Evolutionary conservation across 208 protist species (phyloP), one percentile per base, ranked within the genome.

Genomic region (Trypanosomatidae sp.): DNA sequence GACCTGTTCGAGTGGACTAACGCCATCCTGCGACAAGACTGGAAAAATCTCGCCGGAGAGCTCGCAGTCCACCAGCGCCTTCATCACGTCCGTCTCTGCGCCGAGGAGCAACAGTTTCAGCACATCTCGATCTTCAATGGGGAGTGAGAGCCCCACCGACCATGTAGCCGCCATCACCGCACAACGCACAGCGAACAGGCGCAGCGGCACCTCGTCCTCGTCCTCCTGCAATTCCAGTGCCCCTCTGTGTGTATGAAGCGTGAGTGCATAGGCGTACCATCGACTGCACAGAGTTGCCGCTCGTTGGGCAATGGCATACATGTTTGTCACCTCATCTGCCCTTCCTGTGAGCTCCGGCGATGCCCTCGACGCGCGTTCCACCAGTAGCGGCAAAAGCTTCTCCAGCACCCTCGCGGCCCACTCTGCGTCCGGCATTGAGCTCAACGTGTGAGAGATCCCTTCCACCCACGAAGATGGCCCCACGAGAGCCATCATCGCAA

Each of bases 131-230:
- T 89, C 81, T 15, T 50, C 69, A 33, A 55, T 44, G 1, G 66
- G 60, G 28, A 75, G 52, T 56, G 76, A 67, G 25, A 87, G 60
- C 50, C 86, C 82, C 55, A 90, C 67, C 43, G 81, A 83, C 89
- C 89, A 94, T 28, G 44, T 80, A 44, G 77, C 82, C 19, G 86
- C 84, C 83, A 91, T 90, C 25, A 91, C 74, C 30, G 85, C 89
- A 66, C 81, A 91, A 47, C 74, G 80, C 53, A 77, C 78, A 8
- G 81, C 74, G 50, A 83, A 82, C 28, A 84, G 44, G 33, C 73
- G 53, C 62, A 77, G 71, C 28, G 79, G 60, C 55, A 82, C 62
- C 59, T 76, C 68, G 72, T 74, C 78, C 44, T 75, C 70, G 69
- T 81, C 84, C 68, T 72, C 81, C 64, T 69, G 72, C 66, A 75